phyloP scores from a whole-genome alignment of 2,329 filamentous ascomycete genomes.

The Aspergillus sergii region DNA sequence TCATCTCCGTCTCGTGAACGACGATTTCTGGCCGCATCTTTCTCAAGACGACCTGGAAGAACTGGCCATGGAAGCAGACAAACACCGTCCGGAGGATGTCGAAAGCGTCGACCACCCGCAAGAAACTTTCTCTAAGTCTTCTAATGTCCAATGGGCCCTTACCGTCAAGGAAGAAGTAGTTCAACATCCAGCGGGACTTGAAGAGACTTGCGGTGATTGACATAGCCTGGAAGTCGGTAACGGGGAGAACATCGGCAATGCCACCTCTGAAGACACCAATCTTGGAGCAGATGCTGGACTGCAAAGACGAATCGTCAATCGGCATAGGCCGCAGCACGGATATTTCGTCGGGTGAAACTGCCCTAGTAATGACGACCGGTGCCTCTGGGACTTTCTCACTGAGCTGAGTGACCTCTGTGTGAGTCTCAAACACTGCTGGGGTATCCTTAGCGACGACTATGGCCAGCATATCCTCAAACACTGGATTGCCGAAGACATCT shows the following conservation, averaged over 20 bases:
- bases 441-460: slow-evolving; percentile 29
- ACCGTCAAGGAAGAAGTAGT: slow-evolving; percentile 62
- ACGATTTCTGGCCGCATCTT: slow-evolving; percentile 55
- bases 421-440: slow-evolving; percentile 19
- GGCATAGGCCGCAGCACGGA: slow-evolving; percentile 27
- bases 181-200: slow-evolving; percentile 44
- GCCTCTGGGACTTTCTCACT: slow-evolving; percentile 14
- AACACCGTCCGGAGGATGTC: slow-evolving; percentile 70
- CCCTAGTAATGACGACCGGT: slow-evolving; percentile 1
- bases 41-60: slow-evolving; percentile 61
- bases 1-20: slow-evolving; percentile 56
- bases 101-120: slow-evolving; percentile 60
- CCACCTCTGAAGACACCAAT: slow-evolving; percentile 56
- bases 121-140: slow-evolving; percentile 43
- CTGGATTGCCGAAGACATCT: slow-evolving; percentile 47
- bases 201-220: slow-evolving; percentile 40
- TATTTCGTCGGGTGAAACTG: slow-evolving; percentile 21
- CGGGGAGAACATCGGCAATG: slow-evolving; percentile 60
- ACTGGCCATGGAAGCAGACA: slow-evolving; percentile 53
- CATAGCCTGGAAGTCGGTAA: slow-evolving; percentile 51
- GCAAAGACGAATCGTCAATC: slow-evolving; percentile 45
- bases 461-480: slow-evolving; percentile 43
- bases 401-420: slow-evolving; percentile 17
- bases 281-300: slow-evolving; percentile 53
- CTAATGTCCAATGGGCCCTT: slow-evolving; percentile 51